Evolutionary conservation across 2,329 filamentous ascomycete species (phyloP).

Genomic region (Arachnomyces sp.): DNA sequence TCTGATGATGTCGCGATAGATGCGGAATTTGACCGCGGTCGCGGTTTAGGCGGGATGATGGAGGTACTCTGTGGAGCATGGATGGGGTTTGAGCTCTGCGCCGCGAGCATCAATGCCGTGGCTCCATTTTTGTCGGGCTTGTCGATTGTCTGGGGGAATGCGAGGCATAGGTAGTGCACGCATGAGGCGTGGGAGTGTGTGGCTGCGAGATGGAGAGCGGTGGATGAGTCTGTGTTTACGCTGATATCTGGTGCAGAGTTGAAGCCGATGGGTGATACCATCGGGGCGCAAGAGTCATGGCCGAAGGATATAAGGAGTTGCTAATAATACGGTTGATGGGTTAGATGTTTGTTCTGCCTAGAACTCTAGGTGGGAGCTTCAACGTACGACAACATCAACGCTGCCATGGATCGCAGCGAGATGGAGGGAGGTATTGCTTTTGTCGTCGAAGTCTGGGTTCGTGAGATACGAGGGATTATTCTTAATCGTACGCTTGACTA

Average conservation of each 20-base stretch:
- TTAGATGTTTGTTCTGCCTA: background rate
- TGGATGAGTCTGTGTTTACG: slow-evolving; percentile 72
- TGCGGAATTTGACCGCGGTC: slow-evolving; percentile 10
- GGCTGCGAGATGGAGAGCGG: slow-evolving; percentile 73
- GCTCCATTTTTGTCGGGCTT: slow-evolving; percentile 61
- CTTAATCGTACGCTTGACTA: slow-evolving; percentile 69
- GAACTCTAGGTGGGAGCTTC: background rate
- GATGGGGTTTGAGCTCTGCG: slow-evolving; percentile 19
- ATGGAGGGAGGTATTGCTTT: slow-evolving; percentile 78
- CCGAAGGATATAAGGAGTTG: slow-evolving; percentile 63
- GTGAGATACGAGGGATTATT: slow-evolving; percentile 64
- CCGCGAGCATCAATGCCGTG: slow-evolving; percentile 38
- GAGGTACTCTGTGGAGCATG: slow-evolving; percentile 11
- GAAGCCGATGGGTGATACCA: slow-evolving; percentile 20
- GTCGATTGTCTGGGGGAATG: slow-evolving; percentile 56
- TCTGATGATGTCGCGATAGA: slow-evolving; percentile 18
- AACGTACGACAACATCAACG: slow-evolving; percentile 53
- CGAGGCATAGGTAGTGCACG: slow-evolving; percentile 61
- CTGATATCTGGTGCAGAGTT: slow-evolving; percentile 48
- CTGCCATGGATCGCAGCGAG: slow-evolving; percentile 69
- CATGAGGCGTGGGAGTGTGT: slow-evolving; percentile 62
- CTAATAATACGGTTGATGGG: slow-evolving; percentile 19
- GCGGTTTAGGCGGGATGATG: slow-evolving; percentile 17
- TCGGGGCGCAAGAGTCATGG: slow-evolving; percentile 55
- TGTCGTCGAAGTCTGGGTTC: slow-evolving; percentile 69